Conservation (phyloP, 2,329 filamentous ascomycete species). For the Pseudogymnoascus sp. region DNA sequence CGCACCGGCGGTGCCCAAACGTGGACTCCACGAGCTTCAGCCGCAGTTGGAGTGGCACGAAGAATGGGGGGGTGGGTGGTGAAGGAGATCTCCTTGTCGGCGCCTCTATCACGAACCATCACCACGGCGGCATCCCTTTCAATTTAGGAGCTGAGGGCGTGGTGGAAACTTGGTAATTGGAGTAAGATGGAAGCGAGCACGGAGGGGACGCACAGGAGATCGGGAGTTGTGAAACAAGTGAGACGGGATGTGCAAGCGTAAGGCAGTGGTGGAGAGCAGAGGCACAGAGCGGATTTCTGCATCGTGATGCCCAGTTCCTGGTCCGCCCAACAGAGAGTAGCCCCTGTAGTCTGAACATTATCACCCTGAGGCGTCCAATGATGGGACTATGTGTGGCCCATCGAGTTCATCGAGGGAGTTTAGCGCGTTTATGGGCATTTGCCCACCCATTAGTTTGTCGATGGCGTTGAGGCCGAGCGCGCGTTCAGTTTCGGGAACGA, state of each 20-base stretch:
- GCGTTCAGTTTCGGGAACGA: neutral
- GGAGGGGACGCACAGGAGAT: neutral
- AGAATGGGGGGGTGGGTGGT: neutral
- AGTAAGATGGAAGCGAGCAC: slow-evolving; percentile 1
- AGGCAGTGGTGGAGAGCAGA: neutral
- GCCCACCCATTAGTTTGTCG: neutral
- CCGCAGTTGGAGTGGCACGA: slow-evolving; percentile 4
- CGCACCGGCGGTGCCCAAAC: neutral
- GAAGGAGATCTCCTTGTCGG: neutral
- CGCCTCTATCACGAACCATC: neutral
- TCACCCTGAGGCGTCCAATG: slow-evolving; percentile 4
- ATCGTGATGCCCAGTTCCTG: neutral
- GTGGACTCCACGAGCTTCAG: slow-evolving; percentile 8
- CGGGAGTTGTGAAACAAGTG: slow-evolving; percentile 9
- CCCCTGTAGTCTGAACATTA: neutral
- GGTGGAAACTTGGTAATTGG: neutral
- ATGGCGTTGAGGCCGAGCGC: slow-evolving; percentile 5
- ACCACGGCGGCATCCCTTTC: neutral
- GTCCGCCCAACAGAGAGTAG: neutral
- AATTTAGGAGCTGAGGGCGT: neutral
- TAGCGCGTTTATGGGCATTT: slow-evolving; percentile 2
- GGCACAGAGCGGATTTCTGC: slow-evolving; percentile 2
- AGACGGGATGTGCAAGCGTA: neutral
- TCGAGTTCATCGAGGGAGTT: neutral
- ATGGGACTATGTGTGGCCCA: neutral